These are phyloP conservation scores for Paxillus rubicundulus DNA, from an alignment of 768 basidiomycete species.

Conservation along the genomic window DNA sequence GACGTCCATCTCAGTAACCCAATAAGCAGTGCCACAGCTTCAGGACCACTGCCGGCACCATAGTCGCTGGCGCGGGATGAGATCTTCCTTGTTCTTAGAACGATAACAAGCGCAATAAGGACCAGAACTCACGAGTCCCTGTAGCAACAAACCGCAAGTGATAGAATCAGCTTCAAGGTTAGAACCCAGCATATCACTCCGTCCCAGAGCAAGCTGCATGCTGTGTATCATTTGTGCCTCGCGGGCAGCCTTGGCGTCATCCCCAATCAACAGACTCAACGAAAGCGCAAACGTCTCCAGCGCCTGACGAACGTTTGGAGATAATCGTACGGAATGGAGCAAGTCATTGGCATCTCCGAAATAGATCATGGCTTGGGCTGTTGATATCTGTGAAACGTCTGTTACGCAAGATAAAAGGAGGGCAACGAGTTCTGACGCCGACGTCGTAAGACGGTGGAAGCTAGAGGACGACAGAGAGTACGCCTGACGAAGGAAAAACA, in stretches of 20 bases:
- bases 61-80: slow-evolving; percentile 55
- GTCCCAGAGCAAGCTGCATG: slow-evolving; percentile 55
- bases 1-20: slow-evolving; percentile 59
- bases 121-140: slow-evolving; percentile 51
- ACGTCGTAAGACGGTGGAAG: slow-evolving; percentile 55
- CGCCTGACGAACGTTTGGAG: slow-evolving; percentile 50
- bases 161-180: slow-evolving; percentile 64
- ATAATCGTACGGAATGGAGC: slow-evolving; percentile 50
- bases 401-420: slow-evolving; percentile 59
- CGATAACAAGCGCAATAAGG: background rate
- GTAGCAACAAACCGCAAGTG: slow-evolving; percentile 58
- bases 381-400: slow-evolving; percentile 60
- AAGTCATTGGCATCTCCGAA: slow-evolving; percentile 51
- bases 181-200: slow-evolving; percentile 53
- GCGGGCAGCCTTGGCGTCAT: slow-evolving; percentile 66
- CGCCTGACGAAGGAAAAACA: slow-evolving; percentile 57
- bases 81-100: slow-evolving; percentile 41
- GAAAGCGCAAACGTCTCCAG: slow-evolving; percentile 60
- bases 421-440: slow-evolving; percentile 63
- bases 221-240: slow-evolving; percentile 73
- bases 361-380: slow-evolving; percentile 53
- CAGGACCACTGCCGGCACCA: slow-evolving; percentile 56
- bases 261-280: slow-evolving; percentile 59
- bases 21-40: slow-evolving; percentile 53
- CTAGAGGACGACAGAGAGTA: slow-evolving; percentile 47